Evolutionary conservation across 2,329 filamentous ascomycete genomes (phyloP), one percentile per base, ranked within the genome.

Genomic region (Ophiocordyceps camponoti-floridani): DNA sequence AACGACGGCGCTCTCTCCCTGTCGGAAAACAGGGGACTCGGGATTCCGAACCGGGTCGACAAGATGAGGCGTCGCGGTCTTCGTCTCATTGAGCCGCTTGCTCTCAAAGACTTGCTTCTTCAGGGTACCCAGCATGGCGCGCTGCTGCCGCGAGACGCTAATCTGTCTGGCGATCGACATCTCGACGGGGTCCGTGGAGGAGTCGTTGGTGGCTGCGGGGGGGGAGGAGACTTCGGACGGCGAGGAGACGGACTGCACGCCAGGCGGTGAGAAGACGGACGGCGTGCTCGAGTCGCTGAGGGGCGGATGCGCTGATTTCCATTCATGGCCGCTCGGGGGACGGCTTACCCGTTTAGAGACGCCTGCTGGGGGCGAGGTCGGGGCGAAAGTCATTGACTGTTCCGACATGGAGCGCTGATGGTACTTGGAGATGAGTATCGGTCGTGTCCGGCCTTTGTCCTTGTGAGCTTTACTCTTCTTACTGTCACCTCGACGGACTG

Each of bases 161-260:
- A 83, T 80, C 56, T 82, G 77, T 1, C 79, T 67, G 0, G 78
- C 78, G 51, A 83, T 82, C 2, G 77, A 81, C 41, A 79, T 67
- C 57, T 81, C 73, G 4, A 79, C 76, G 2, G 77, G 73, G 40
- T 68, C 68, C 49, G 19, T 27, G 23, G 70, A 58, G 7, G 62
- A 65, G 19, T 53, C 51, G 16, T 50, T 45, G 51, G 2, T 52
- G 50, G 8, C 53, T 48, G 18, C 54, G 47, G 8, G 45, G 14
- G 18, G 54, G 47, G 8, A 45, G 14, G 42, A 43, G 40, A 14
- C 18, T 19, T 41, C 19, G 11, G 38, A 26, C 3, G 38, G 38
- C 10, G 38, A 23, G 1, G 38, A 14, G 18, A 26, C 26, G 18
- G 38, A 26, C 19, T 9, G 42, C 41, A 40, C 18, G 28, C 28